Base-by-base conservation (phyloP, 768 basidiomycete genomes). In the Rhizopogon vesiculosus region DNA sequence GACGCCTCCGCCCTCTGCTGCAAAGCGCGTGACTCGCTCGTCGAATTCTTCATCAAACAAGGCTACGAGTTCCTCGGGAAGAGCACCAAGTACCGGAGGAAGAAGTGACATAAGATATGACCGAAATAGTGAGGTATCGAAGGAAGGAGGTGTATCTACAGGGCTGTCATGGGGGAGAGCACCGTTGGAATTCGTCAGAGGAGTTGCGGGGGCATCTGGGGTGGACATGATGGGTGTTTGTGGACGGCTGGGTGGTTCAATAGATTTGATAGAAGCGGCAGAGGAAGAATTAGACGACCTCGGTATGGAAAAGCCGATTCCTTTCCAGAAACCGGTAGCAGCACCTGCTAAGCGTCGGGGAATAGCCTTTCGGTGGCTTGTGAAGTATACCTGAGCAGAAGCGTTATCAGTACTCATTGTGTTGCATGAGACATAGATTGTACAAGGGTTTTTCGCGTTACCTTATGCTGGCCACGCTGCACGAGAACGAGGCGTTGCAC, bases 1-100 rank as follows among this genome's bases (percentile, higher is more conserved):
- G 29, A 87, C 89, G 13, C 82, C 89, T 6, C 85, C 85, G 29
- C 80, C 83, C 60, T 94, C 92, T 3, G 76, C 74, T 7, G 89
- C 85, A 72, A 93, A 94, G 54, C 86, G 80, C 48, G 80, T 68
- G 19, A 92, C 86, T 61, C 82, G 84, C 59, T 89, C 90, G 54
- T 86, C 80, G 59, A 91, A 94, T 25, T 81, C 80, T 51, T 83
- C 81, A 62, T 91, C 86, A 60, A 93, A 85, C 38, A 89, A 65
- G 0, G 80, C 73, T 39, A 86, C 78, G 2, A 94, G 74, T 54
- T 93, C 91, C 41, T 77, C 74, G 0, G 76, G 76, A 10, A 73
- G 65, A 2, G 90, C 86, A n/a, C 84, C 91, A n/a, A 95, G 78
- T 1, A 93, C 79, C 10, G 91, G 87, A 2, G 93, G 92, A 2